phyloP scores from a whole-genome alignment of 116 monocot genomes.

The Iris pallida region DNA sequence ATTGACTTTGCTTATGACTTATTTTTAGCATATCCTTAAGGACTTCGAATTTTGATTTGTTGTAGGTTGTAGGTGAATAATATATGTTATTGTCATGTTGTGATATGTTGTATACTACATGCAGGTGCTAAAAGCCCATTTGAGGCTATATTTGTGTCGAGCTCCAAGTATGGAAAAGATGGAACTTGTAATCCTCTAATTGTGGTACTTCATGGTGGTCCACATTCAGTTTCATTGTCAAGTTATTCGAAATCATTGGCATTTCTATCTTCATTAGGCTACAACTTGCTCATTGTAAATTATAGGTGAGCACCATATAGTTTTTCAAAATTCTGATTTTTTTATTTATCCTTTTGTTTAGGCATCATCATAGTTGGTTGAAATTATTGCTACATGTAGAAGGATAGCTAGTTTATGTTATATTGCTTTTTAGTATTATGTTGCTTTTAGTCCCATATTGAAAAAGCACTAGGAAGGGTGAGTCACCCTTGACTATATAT shows the following conservation, averaged over 20 bases:
- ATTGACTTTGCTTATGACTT: neutral
- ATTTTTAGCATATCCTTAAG: neutral
- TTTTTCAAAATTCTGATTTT: too few relatives aligned
- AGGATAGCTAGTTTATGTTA: too few relatives aligned
- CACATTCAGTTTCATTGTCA: constrained; percentile 77
- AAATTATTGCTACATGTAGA: too few relatives aligned
- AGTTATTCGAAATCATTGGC: constrained; percentile 76
- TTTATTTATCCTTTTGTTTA: too few relatives aligned
- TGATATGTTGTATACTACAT: constrained; percentile 6
- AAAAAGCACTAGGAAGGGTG: too few relatives aligned
- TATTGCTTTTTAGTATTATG: too few relatives aligned
- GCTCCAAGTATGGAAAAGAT: constrained; percentile 16
- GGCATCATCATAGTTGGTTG: too few relatives aligned
- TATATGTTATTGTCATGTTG: neutral
- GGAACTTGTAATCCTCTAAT: constrained; percentile 50
- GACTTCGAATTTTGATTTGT: neutral
- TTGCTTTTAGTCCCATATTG: too few relatives aligned
- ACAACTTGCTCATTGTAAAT: constrained; percentile 85
- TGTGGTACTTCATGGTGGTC: constrained; percentile 90
- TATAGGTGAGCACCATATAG: constrained; percentile 54
- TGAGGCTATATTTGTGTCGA: constrained; percentile 76
- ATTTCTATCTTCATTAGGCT: constrained; percentile 80
- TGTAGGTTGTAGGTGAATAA: neutral
- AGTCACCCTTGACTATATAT: too few relatives aligned
- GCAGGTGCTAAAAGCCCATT: constrained; percentile 69